Evolutionary conservation across 805 yeast species (phyloP), one percentile per base, ranked within the genome.

Genomic region (Saccharomycopsis sp.): DNA sequence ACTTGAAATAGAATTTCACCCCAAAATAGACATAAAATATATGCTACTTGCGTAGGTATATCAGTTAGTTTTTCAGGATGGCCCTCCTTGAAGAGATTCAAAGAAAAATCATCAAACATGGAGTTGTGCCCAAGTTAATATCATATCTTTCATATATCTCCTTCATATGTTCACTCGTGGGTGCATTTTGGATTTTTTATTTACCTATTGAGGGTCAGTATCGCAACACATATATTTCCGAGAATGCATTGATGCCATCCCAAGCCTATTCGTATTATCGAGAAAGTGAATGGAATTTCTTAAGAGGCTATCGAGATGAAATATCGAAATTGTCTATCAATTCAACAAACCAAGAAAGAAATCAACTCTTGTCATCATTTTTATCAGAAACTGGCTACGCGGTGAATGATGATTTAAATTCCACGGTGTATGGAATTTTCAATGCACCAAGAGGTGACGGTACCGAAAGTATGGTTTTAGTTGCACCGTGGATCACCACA

Each of bases 361-460:
- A 83, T 51, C 59, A 54, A 1, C 56, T 66, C 20, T 61, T 86
- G 35, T 66, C 66, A 37, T 46, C 57, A 2, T 83, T 93, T 88
- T 65, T 93, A 29, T 64, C 66, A 32, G 83, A 78, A 37, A 70
- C 83, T 53, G 97, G 97, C 3, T 75, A 79, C 54, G 78, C 80
- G 57, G 74, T 90, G 0, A 65, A 75, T 4, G 53, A 63, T 4
- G 73, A 74, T 48, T 63, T 56, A 23, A 66, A 68, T 64, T 40
- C 53, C 8, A 73, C 72, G 37, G 65, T 85, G 29, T 93, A 90
- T 59, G 95, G 87, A 0, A 75, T 89, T 3, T 72, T 85, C 63
- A 95, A 86, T 58, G 93, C 96, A 0, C 95, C 97, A 6, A 68
- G 96, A 51, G 97, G 97, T 22, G 97, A 90, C 56, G 93, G 89